Evolutionary conservation across 352 stramenopile genomes (phyloP), one percentile per base, ranked within the genome.

Genomic region (Phytophthora europaea): DNA sequence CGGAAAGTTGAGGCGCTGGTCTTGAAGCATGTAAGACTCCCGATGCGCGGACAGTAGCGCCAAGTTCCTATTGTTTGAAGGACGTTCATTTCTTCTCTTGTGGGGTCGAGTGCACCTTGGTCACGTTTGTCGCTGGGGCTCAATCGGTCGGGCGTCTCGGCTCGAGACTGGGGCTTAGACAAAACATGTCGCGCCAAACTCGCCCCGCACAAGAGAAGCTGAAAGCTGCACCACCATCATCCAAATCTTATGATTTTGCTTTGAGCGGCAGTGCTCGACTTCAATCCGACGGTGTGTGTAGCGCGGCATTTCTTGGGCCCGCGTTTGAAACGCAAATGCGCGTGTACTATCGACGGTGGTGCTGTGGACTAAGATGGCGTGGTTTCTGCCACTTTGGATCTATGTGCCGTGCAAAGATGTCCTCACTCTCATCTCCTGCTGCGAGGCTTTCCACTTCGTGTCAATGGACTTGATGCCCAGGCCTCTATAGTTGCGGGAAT

Each of bases 381-480:
- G 16, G 43, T 67, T 47, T 47, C 38, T 47, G 40, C 47, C 56
- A 23, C 36, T 57, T 26, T 23, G 28, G 40, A 66, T n/a, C 23
- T 57, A 2, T 20, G 26, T 23, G 50, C 68, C 48, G 55, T 52
- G 47, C 68, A 67, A 75, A 70, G 50, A 66, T 72, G 69, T 68
- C 43, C 34, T 67, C 48, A 53, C 55, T 50, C n/a, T 47, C 40
- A 58, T 61, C 64, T 61, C 55, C 22, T 16, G 38, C 6, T 61
- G 15, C n/a, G 23, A 34, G 70, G 57, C 58, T 77, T 66, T 77
- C 70, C 70, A 77, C 52, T 76, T 51, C 13, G 28, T 77, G 70
- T 77, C 70, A 76, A 72, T 43, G 57, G 50, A 23, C 69, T 68
- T 68, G 69, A 76, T 67, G 56, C 56, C n/a, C n/a, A n/a, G n/a